Evolutionary conservation across 2,329 filamentous ascomycete species (phyloP).

Genomic region (Epichloe aotearoae): DNA sequence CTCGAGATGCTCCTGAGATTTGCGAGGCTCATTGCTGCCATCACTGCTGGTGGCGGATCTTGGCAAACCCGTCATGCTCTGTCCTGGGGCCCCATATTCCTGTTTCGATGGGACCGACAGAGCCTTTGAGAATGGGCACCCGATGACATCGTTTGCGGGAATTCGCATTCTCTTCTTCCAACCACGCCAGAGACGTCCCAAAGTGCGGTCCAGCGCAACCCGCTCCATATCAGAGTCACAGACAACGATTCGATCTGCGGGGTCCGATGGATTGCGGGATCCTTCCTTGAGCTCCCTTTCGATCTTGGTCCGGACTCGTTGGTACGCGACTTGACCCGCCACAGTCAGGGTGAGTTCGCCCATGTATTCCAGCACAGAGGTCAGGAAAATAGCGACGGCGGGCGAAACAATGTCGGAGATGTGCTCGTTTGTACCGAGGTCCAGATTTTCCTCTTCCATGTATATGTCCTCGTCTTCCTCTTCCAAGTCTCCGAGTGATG

Average conservation of each 20-base stretch:
- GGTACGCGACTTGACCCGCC: constrained; percentile 71
- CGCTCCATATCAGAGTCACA: constrained; percentile 89
- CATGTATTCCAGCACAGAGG: constrained; percentile 86
- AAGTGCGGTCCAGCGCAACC: constrained; percentile 73
- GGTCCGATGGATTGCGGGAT: constrained; percentile 29
- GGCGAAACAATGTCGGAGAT: constrained; percentile 65
- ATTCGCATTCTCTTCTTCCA: constrained; percentile 80
- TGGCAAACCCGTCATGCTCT: constrained; percentile 18
- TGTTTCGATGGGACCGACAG: constrained; percentile 20
- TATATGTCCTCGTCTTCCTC: constrained; percentile 92
- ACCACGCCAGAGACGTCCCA: constrained; percentile 83
- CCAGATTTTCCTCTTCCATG: constrained; percentile 66
- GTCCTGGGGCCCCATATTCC: constrained; percentile 22
- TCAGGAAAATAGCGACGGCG: constrained; percentile 88
- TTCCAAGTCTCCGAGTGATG: constrained; percentile 88
- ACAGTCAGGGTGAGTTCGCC: constrained; percentile 84
- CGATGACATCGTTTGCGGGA: constrained; percentile 33
- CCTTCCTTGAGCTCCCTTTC: constrained; percentile 46
- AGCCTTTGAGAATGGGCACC: constrained; percentile 36
- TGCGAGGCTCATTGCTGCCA: constrained; percentile 5
- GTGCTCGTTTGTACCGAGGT: constrained; percentile 41
- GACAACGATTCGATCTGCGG: constrained; percentile 60
- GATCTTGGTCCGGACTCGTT: constrained; percentile 46
- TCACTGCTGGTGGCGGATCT: constrained; percentile 7
- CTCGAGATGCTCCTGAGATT: constrained; percentile 9